Base-by-base conservation (phyloP, 2,329 filamentous ascomycete species). In the Cyphellophora attinorum region DNA sequence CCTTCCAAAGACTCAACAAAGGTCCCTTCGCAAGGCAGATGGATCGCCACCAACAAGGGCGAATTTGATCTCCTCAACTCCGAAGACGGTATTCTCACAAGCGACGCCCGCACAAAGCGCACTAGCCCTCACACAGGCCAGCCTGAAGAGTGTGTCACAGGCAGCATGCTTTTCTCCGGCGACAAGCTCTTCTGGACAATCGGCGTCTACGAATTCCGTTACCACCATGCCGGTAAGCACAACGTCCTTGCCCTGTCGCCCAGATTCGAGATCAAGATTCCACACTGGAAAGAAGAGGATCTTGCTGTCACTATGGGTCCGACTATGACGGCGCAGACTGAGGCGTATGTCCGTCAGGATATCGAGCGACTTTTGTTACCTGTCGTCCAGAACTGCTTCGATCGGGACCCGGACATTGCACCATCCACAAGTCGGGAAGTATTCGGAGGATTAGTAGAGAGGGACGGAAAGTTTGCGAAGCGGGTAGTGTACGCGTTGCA, bases 121-220 rank as follows among this genome's bases (percentile, higher is more conserved):
- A 1, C 53, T 58, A 30, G 64, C 68, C 3, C 70, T 70, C 3
- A 16, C 12, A 31, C 29, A 18, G 29, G 29, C 29, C 12, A 18
- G 13, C 17, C 12, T 6, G 62, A 59, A 12, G 70, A 82, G 38
- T 69, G 79, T 45, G 72, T 85, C 3, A 70, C 74, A 10, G 91
- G 91, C 28, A 85, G 94, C 55, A 79, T 96, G 52, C 60, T 85
- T 10, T 96, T 98, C 54, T 69, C 79, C 6, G 88, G 91, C 31
- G 88, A 96, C 62, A 94, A 93, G 61, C 72, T 95, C 2, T 98
- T 85, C 80, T 98, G 91, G 91, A 93, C 83, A 0, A 83, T 89
- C 41, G 91, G 91, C 35, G 83, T 93, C 3, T 98, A 94, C 53
- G 91, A 98, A 54, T 93, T 98, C 65, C 79, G 91, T 27, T 95